Percentiles rank a stretch among this genome's conserved stretches.
Evolutionary conservation across 139 green algal genomes (phyloP).

Genomic region (Closterium sp.): DNA sequence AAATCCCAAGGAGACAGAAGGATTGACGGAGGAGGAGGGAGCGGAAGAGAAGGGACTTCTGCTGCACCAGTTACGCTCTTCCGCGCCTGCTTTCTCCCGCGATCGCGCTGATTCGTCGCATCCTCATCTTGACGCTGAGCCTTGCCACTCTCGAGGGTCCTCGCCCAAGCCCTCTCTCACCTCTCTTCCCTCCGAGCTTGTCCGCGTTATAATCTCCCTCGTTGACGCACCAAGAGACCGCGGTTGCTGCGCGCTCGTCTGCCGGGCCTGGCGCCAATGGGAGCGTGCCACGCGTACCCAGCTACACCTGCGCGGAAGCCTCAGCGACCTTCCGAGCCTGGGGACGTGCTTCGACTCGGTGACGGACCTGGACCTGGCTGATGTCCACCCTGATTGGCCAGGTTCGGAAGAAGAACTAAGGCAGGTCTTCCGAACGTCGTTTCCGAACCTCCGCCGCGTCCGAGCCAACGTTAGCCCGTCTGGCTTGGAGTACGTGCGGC

Average conservation of each 20-base stretch:
- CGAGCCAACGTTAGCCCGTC: slow-evolving; percentile 28
- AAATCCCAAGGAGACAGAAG: background rate
- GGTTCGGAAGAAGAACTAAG: slow-evolving; percentile 27
- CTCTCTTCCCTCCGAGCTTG: slow-evolving; percentile 4
- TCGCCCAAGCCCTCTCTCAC: slow-evolving; percentile 3
- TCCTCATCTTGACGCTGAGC: background rate
- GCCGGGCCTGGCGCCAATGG: slow-evolving; percentile 29
- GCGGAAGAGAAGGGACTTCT: background rate
- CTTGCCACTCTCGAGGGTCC: background rate
- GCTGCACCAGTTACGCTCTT: background rate
- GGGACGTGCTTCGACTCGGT: slow-evolving; percentile 17
- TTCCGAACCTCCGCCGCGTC: slow-evolving; percentile 19
- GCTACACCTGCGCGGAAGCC: slow-evolving; percentile 22
- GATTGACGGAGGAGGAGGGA: background rate
- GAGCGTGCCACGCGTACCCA: slow-evolving; percentile 22
- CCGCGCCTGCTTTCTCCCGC: background rate
- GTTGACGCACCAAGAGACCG: slow-evolving; percentile 18
- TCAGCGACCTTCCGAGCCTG: slow-evolving; percentile 8
- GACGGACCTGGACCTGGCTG: slow-evolving; percentile 34
- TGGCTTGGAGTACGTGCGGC: slow-evolving; percentile 21
- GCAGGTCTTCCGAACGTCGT: slow-evolving; percentile 16
- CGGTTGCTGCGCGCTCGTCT: slow-evolving; percentile 21
- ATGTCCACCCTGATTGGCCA: slow-evolving; percentile 25
- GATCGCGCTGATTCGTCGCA: background rate
- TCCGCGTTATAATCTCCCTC: slow-evolving; percentile 11